These are phyloP conservation scores for Paraconiothyrium sp. DNA, from an alignment of 2,329 filamentous ascomycete species.

Conservation along the genomic window DNA sequence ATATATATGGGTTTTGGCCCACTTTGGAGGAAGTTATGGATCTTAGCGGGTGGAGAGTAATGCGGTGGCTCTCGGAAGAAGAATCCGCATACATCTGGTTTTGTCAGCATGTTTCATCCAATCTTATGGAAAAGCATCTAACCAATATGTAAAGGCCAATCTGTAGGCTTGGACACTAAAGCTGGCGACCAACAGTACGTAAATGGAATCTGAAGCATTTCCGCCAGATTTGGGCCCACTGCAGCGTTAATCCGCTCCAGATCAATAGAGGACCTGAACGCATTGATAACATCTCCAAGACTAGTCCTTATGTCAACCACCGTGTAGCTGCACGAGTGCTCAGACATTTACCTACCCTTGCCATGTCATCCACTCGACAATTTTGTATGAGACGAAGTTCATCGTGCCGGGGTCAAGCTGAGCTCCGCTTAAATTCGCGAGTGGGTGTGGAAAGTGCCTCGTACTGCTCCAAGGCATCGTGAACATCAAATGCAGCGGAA, in stretches of 20 bases:
- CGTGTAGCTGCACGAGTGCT: conserved; percentile 4
- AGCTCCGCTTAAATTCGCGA: conserved; percentile 56
- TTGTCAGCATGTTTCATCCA: neutral
- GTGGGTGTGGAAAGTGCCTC: conserved; percentile 58
- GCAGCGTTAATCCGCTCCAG: conserved; percentile 51
- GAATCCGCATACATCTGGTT: conserved; percentile 53
- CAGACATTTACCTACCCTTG: conserved; percentile 50
- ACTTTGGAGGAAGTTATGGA: conserved; percentile 56
- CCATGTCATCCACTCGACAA: conserved; percentile 62
- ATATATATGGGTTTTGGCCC: conserved; percentile 63
- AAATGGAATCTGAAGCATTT: conserved; percentile 52
- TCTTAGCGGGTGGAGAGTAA: conserved; percentile 50
- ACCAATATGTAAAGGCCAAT: conserved; percentile 39
- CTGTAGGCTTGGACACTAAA: conserved; percentile 30
- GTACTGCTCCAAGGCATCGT: conserved; percentile 62
- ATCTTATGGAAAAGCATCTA: conserved; percentile 27
- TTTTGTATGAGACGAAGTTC: conserved; percentile 57
- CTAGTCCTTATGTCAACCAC: conserved; percentile 24
- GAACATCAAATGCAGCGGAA: conserved; percentile 81
- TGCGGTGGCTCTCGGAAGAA: conserved; percentile 51
- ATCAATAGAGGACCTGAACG: conserved; percentile 51
- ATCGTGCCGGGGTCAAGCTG: conserved; percentile 41
- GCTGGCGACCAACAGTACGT: conserved; percentile 60
- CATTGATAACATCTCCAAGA: conserved; percentile 59
- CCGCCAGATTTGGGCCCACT: conserved; percentile 49